A percentile compares a stretch with the other conserved stretches of the same genome.
Conservation (phyloP, 169 alveolate genomes). For the Amoebophrya sp. region DNA sequence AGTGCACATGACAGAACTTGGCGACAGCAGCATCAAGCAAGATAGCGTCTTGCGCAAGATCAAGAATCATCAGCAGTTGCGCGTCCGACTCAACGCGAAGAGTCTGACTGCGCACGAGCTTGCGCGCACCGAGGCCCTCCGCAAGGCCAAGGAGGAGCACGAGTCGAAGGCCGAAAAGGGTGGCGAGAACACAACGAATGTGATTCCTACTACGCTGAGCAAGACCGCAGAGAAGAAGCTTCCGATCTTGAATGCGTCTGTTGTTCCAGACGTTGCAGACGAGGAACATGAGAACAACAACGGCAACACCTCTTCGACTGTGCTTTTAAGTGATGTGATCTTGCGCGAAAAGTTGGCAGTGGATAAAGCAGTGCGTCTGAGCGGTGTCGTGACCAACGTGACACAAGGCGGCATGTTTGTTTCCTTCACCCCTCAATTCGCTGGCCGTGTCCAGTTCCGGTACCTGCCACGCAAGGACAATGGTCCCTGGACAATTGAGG, state of each 20-base stretch:
- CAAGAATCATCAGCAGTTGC: not conserved
- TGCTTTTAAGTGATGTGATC: too few species aligned
- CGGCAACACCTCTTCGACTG: too few species aligned
- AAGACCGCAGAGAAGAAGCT: too few species aligned
- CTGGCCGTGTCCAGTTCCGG: constrained; percentile 7
- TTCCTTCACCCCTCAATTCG: not conserved
- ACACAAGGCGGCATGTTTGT: not conserved
- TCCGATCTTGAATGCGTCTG: too few species aligned
- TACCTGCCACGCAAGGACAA: not conserved
- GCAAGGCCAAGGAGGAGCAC: not conserved
- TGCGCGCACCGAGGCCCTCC: not conserved
- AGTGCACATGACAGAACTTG: not conserved
- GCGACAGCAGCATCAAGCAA: not conserved
- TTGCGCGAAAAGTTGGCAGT: too few species aligned
- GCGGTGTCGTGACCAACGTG: not conserved
- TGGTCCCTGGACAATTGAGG: not conserved
- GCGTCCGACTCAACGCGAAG: not conserved
- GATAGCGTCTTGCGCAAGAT: not conserved
- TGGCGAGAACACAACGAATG: too few species aligned
- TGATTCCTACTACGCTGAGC: too few species aligned
- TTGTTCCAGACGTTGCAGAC: too few species aligned
- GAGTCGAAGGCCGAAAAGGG: not conserved
- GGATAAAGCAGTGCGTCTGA: not conserved
- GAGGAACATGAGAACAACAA: too few species aligned
- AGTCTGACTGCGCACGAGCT: not conserved